Conservation (phyloP, 2,329 filamentous ascomycete species). For the Fusarium kyushuense region DNA sequence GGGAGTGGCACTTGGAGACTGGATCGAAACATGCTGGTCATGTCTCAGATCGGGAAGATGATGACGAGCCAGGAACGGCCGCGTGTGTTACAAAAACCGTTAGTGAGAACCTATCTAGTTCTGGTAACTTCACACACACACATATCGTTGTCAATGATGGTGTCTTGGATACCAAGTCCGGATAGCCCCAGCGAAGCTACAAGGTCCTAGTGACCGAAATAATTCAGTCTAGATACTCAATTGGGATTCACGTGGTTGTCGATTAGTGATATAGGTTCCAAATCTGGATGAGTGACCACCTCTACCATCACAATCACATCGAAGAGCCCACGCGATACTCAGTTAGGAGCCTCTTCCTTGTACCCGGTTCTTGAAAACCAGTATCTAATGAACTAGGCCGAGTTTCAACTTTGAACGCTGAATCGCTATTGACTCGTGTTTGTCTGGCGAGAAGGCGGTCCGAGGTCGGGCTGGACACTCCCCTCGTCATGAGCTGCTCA, state of each 20-base stretch:
- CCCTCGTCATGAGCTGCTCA: conserved; percentile 3
- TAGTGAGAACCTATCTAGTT: neutral
- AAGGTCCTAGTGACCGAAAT: neutral
- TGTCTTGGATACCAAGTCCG: neutral
- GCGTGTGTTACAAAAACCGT: conserved; percentile 16
- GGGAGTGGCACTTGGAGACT: conserved; percentile 19
- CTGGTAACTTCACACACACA: neutral
- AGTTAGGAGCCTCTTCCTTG: neutral
- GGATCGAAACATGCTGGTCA: neutral
- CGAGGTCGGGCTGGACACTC: neutral
- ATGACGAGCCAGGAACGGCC: conserved; percentile 17
- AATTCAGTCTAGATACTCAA: neutral
- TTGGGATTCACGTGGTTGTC: neutral
- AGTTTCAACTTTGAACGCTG: neutral
- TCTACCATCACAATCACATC: neutral
- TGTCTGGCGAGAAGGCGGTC: neutral
- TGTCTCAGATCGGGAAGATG: neutral
- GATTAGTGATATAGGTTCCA: neutral
- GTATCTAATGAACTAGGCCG: neutral
- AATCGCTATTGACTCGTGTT: neutral
- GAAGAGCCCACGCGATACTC: neutral
- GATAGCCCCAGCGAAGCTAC: neutral
- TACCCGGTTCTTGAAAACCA: neutral
- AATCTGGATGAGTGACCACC: neutral
- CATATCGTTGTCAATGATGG: neutral